Base-by-base conservation (phyloP, 192 early-diverging fungal species). In the Podila clonocystis region DNA sequence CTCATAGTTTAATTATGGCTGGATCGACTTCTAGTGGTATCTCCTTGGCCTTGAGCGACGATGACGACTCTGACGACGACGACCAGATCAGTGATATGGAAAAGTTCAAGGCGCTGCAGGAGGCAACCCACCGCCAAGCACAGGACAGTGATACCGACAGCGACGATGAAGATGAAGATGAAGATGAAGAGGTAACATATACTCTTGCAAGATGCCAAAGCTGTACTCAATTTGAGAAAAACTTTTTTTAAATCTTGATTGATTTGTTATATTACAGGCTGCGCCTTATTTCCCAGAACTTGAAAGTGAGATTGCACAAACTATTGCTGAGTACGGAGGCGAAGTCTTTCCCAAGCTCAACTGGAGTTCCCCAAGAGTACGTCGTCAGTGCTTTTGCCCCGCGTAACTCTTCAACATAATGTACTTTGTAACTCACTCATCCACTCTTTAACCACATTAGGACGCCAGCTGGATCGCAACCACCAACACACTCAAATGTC, bases 391-490 rank as follows among this genome's bases (percentile, higher is more conserved):
- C 30, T 17, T 59, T 72, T 13, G 4, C 28, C 15, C 84, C 22
- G 55, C 33, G 48, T 75, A n/a, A n/a, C 26, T 70, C 19, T 41
- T 33, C 11, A 13, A 29, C 34, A 0, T 11, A 11, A 9, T 36
- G 1, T 41, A 61, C 8, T 15, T 19, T 5, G 28, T 49, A 33
- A 62, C 30, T 30, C 57, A 29, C 24, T 57, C 36, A 41, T 65
- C 2, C 20, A 63, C 24, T 36, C 48, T 48, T 50, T 4, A 45
- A 15, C 41, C 41, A 15, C 48, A 34, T 87, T 72, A 55, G 52
- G 98, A 99, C 82, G 97, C 98, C 7, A 84, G 89, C 6, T 99
- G 97, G 96, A 96, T 98, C 55, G 82, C 95, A 7, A 80, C 89
- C n/a, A 91, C 88, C 9, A 89, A 94, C 26, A 92, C 93, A 0